These are phyloP conservation scores for Podospora tetraspora DNA, from an alignment of 495 filamentous ascomycete species.

Conservation along the genomic window DNA sequence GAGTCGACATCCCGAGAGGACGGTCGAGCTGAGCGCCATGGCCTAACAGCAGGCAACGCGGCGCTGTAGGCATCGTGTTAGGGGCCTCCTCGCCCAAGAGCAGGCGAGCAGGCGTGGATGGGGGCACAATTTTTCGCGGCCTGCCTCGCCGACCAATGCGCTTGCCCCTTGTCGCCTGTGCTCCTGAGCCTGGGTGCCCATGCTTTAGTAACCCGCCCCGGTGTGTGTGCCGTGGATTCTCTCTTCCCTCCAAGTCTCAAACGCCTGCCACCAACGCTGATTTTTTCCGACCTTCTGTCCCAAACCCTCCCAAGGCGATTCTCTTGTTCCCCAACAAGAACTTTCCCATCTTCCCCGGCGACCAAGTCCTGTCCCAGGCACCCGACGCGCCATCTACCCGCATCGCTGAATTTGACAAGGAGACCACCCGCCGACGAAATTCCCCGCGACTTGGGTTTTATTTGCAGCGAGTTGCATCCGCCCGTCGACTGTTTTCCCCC, in stretches of 20 bases:
- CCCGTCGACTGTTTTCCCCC: constrained; percentile 22
- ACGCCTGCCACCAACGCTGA: constrained; percentile 24
- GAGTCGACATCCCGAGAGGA: neutral
- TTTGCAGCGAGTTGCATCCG: constrained; percentile 3
- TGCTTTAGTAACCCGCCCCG: constrained; percentile 22
- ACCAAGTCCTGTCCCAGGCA: constrained; percentile 28
- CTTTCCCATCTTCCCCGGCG: constrained; percentile 21
- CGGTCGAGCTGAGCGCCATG: neutral
- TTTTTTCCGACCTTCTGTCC: constrained; percentile 28
- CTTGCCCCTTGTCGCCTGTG: constrained; percentile 15
- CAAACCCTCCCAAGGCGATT: constrained; percentile 20
- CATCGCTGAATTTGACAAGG: constrained; percentile 25
- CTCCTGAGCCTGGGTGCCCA: constrained; percentile 5
- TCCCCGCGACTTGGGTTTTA: constrained; percentile 10
- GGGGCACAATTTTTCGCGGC: constrained; percentile 21
- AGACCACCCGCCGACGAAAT: constrained; percentile 27
- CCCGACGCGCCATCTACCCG: constrained; percentile 16
- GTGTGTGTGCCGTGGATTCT: constrained; percentile 15
- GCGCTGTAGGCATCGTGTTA: constrained; percentile 1
- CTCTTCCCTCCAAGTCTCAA: constrained; percentile 30
- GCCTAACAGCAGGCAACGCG: neutral
- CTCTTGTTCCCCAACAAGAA: constrained; percentile 21
- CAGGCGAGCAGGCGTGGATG: constrained; percentile 9
- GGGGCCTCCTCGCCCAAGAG: neutral
- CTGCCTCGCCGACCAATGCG: constrained; percentile 10